phyloP scores from a whole-genome alignment of 164 flowering plant genomes.

The Hamamelis virginiana region DNA sequence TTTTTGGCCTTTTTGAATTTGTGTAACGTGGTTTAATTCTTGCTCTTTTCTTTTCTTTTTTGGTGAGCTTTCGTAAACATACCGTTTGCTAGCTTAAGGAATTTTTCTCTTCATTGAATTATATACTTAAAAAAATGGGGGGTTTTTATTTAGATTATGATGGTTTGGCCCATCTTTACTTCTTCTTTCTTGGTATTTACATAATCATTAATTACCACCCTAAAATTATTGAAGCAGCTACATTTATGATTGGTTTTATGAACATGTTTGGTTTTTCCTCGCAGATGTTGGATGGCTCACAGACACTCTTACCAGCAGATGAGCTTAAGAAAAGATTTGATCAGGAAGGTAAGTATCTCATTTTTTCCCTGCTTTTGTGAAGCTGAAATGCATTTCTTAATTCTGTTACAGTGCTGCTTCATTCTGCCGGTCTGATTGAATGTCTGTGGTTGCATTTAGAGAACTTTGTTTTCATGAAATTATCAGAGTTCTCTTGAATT shows the following conservation, averaged over 20 bases:
- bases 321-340: constrained; percentile 80
- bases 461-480: too few species aligned
- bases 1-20: too few species aligned
- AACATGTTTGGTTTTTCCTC: constrained; percentile 10
- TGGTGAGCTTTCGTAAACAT: too few species aligned
- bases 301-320: constrained; percentile 68
- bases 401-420: neutral
- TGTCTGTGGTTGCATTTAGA: neutral
- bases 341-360: constrained; percentile 57
- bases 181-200: too few species aligned
- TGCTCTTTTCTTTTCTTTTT: too few species aligned
- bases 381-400: neutral
- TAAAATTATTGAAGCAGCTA: neutral
- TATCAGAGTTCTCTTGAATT: neutral
- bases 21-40: too few species aligned
- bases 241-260: neutral
- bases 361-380: neutral
- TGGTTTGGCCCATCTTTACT: too few species aligned
- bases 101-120: too few species aligned
- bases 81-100: too few species aligned
- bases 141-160: neutral
- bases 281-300: constrained; percentile 89
- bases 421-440: neutral
- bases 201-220: neutral
- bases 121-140: neutral